These are phyloP conservation scores for Tilletia setariae DNA, from an alignment of 1,284 basidiomycete species.

Conservation along the genomic window DNA sequence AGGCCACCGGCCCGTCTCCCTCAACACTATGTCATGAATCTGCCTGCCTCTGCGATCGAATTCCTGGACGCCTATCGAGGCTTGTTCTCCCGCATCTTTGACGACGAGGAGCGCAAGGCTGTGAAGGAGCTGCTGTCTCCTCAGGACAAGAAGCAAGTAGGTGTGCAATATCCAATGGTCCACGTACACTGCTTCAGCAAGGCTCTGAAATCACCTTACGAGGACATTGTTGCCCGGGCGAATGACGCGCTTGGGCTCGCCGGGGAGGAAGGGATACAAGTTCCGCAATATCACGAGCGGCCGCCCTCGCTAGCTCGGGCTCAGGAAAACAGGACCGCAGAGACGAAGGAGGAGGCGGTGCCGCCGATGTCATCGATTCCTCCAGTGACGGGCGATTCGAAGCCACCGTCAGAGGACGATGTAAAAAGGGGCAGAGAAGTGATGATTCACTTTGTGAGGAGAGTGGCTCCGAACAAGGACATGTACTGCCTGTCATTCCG, in stretches of 20 bases:
- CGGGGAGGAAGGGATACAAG: background rate
- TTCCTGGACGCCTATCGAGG: slow-evolving; percentile 87
- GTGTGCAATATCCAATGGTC: slow-evolving; percentile 70
- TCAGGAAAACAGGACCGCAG: background rate
- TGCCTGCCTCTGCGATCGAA: slow-evolving; percentile 83
- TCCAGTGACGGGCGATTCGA: background rate
- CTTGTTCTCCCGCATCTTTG: slow-evolving; percentile 59
- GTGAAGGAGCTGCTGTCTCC: slow-evolving; percentile 19
- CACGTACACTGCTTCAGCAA: slow-evolving; percentile 97
- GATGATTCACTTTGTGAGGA: slow-evolving; percentile 74
- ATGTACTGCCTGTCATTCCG: slow-evolving; percentile 98
- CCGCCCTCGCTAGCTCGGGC: background rate
- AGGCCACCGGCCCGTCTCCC: slow-evolving; percentile 26
- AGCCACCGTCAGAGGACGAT: background rate
- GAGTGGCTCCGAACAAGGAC: slow-evolving; percentile 92
- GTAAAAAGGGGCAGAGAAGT: slow-evolving; percentile 39
- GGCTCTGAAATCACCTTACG: slow-evolving; percentile 57
- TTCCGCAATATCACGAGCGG: background rate
- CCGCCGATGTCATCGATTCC: slow-evolving; percentile 11
- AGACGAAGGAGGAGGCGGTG: background rate
- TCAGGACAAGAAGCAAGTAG: background rate
- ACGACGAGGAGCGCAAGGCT: slow-evolving; percentile 54
- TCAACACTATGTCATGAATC: slow-evolving; percentile 92
- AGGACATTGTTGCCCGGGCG: slow-evolving; percentile 43
- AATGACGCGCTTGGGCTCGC: slow-evolving; percentile 32